A percentile compares a stretch with the other conserved stretches of the same genome.
These are phyloP conservation scores for Talaromyces sp. DNA, from an alignment of 2,329 filamentous ascomycete genomes.

Conservation along the genomic window DNA sequence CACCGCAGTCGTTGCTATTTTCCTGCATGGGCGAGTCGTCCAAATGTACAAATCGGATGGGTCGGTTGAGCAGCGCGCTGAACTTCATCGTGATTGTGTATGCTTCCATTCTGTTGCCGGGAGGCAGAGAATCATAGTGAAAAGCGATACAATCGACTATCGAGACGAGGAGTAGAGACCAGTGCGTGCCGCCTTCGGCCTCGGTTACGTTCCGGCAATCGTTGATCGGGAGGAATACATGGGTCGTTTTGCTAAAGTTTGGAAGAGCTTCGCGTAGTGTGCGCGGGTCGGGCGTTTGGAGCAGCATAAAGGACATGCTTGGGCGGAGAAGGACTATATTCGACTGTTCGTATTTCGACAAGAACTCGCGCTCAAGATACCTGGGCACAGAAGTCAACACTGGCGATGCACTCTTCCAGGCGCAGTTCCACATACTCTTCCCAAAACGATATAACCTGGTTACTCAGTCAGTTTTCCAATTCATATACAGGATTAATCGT, in stretches of 20 bases:
- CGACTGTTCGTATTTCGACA: conserved; percentile 72
- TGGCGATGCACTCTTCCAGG: conserved; percentile 18
- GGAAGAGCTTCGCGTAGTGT: conserved; percentile 66
- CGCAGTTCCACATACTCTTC: conserved; percentile 62
- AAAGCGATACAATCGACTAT: conserved; percentile 87
- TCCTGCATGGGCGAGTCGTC: conserved; percentile 85
- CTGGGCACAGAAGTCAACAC: conserved; percentile 27
- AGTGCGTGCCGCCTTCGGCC: conserved; percentile 89
- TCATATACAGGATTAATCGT: not conserved
- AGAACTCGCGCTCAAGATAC: conserved; percentile 84
- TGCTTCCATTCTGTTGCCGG: conserved; percentile 71
- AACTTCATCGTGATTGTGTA: conserved; percentile 65
- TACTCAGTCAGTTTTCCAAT: conserved; percentile 20
- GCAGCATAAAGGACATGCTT: conserved; percentile 86
- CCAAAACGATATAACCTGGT: conserved; percentile 91
- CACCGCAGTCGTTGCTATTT: conserved; percentile 88
- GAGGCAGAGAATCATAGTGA: conserved; percentile 86
- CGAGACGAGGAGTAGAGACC: conserved; percentile 87
- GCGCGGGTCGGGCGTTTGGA: conserved; percentile 61
- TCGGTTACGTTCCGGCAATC: conserved; percentile 70
- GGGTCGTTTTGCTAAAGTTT: conserved; percentile 72
- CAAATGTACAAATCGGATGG: conserved; percentile 71
- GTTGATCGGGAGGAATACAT: conserved; percentile 94
- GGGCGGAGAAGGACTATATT: conserved; percentile 87
- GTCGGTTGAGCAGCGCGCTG: conserved; percentile 59